Conservation (phyloP, 2,329 filamentous ascomycete genomes). For the Nannizziopsis barbatae region DNA sequence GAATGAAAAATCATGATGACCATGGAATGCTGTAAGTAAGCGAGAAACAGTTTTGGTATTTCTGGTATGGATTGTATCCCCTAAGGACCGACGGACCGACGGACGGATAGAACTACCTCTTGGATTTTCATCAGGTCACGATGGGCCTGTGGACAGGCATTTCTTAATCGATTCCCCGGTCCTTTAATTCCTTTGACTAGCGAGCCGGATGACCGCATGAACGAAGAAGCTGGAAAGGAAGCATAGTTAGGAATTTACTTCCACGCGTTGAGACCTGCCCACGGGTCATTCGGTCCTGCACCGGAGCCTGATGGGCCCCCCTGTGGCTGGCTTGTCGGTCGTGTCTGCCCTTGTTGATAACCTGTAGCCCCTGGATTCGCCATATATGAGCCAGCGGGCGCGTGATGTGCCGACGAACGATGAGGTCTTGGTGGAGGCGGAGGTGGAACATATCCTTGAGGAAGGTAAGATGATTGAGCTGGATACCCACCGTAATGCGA, state of each 20-base stretch:
- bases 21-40: too few species aligned
- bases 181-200: too few species aligned
- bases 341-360: slow-evolving; percentile 39
- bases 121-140: too few species aligned
- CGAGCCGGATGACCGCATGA: too few species aligned
- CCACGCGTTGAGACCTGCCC: slow-evolving; percentile 60
- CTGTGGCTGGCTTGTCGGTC: slow-evolving; percentile 26
- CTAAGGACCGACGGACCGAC: too few species aligned
- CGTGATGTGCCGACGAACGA: slow-evolving; percentile 41
- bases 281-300: slow-evolving; percentile 45
- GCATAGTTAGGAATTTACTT: slow-evolving; percentile 36
- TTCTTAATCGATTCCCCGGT: too few species aligned
- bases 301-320: slow-evolving; percentile 16
- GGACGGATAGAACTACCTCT: too few species aligned
- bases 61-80: too few species aligned
- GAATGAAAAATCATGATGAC: too few species aligned
- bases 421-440: slow-evolving; percentile 50
- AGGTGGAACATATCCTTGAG: slow-evolving; percentile 55
- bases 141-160: too few species aligned
- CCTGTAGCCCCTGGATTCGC: slow-evolving; percentile 41
- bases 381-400: slow-evolving; percentile 43
- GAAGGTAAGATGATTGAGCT: slow-evolving; percentile 37
- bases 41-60: too few species aligned
- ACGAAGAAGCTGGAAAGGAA: too few species aligned
- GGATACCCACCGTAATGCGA: slow-evolving; percentile 26